phyloP scores from a whole-genome alignment of 768 basidiomycete species.

The Psilocybe cubensis region DNA sequence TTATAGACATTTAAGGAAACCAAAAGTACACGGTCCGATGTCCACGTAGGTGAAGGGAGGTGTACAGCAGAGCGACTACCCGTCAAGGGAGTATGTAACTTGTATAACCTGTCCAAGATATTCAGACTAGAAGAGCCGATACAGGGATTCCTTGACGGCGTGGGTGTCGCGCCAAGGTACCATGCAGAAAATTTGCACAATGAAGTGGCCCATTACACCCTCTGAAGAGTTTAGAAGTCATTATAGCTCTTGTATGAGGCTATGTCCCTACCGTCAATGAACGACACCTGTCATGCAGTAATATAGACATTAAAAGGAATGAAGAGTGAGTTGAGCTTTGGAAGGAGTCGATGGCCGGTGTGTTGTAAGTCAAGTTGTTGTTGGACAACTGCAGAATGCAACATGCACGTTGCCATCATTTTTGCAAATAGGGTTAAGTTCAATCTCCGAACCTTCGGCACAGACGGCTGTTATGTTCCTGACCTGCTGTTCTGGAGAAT shows the following conservation, averaged over 20 bases:
- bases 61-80: not conserved
- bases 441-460: not conserved
- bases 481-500: not conserved
- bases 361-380: not conserved
- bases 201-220: not conserved
- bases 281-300: not conserved
- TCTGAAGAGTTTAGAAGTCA: not conserved
- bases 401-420: not conserved
- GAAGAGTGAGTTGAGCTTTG: not conserved
- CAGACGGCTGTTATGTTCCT: not conserved
- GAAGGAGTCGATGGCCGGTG: not conserved
- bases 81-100: not conserved
- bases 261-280: not conserved
- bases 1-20: not conserved
- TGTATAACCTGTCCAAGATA: not conserved
- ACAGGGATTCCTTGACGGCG: not conserved
- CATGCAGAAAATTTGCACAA: not conserved
- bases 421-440: not conserved
- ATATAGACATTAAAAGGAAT: not conserved
- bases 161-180: not conserved
- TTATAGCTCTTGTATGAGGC: not conserved
- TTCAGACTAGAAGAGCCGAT: not conserved
- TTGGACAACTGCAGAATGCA: too few species aligned
- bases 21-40: constrained; percentile 12
- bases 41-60: not conserved